These are phyloP conservation scores for Rhypophila decipiens DNA, from an alignment of 495 filamentous ascomycete species.

Conservation along the genomic window DNA sequence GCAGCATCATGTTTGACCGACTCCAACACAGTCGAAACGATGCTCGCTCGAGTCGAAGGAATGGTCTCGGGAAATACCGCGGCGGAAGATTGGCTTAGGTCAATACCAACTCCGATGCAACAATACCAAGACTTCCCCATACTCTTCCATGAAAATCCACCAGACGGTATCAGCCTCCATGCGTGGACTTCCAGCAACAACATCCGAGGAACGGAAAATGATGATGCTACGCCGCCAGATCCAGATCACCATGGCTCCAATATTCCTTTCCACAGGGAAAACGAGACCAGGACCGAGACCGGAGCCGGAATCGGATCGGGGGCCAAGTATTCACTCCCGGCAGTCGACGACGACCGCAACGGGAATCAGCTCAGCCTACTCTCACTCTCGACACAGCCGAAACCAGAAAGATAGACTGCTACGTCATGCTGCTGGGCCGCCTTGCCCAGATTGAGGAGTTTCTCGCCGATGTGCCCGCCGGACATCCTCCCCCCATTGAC, in stretches of 20 bases:
- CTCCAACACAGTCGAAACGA: too few species aligned
- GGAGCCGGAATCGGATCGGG: not conserved
- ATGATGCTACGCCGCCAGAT: too few species aligned
- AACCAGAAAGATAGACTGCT: not conserved
- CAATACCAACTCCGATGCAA: too few species aligned
- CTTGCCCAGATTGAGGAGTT: not conserved
- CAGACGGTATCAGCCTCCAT: not conserved
- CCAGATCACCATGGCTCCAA: too few species aligned
- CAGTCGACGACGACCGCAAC: not conserved
- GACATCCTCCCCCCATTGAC: not conserved
- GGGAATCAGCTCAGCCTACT: not conserved
- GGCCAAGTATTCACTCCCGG: too few species aligned
- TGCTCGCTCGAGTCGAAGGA: too few species aligned
- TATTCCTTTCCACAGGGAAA: too few species aligned
- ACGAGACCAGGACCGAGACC: not conserved
- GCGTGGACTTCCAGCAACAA: not conserved
- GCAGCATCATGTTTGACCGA: too few species aligned
- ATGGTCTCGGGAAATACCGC: too few species aligned
- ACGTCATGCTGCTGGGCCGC: not conserved
- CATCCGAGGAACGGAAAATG: too few species aligned
- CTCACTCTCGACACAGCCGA: not conserved
- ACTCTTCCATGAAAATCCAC: not conserved
- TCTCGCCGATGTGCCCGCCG: not conserved
- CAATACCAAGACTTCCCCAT: not conserved
- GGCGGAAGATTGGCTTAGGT: too few species aligned